Percentiles rank a stretch among this genome's conserved stretches.
phyloP scores from a whole-genome alignment of 768 basidiomycete genomes.

The Tulasnella sp. region DNA sequence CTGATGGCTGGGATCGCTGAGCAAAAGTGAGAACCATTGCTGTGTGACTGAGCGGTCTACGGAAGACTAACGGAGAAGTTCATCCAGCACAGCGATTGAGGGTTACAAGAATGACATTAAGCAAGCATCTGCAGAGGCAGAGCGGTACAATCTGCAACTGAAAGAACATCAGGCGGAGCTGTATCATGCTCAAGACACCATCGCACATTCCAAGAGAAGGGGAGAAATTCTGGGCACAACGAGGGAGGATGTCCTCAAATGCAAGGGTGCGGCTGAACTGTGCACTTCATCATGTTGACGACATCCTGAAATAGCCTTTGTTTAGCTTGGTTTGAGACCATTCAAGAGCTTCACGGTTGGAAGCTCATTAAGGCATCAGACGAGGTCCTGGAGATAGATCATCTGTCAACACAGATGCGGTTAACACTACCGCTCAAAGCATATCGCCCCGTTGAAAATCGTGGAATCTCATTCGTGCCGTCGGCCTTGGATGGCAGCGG shows the following conservation, averaged over 20 bases:
- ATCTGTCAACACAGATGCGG: background rate
- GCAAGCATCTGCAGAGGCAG: conserved; percentile 3
- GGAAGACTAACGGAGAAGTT: background rate
- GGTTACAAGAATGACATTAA: conserved; percentile 14
- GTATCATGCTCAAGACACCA: conserved; percentile 6
- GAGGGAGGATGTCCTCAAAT: conserved; percentile 1
- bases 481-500: background rate
- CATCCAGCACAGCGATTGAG: conserved; percentile 6
- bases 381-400: background rate
- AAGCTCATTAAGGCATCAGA: background rate
- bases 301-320: background rate
- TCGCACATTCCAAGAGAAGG: background rate
- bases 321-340: background rate
- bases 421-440: background rate
- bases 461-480: background rate
- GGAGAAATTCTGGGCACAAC: conserved; percentile 12
- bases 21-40: background rate
- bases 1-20: conserved; percentile 9
- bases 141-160: background rate
- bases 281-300: background rate
- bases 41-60: background rate
- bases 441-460: background rate
- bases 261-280: background rate
- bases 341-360: conserved; percentile 13
- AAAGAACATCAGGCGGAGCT: conserved; percentile 7